Conservation (phyloP, 495 filamentous ascomycete species). For the Penicillium angulare region DNA sequence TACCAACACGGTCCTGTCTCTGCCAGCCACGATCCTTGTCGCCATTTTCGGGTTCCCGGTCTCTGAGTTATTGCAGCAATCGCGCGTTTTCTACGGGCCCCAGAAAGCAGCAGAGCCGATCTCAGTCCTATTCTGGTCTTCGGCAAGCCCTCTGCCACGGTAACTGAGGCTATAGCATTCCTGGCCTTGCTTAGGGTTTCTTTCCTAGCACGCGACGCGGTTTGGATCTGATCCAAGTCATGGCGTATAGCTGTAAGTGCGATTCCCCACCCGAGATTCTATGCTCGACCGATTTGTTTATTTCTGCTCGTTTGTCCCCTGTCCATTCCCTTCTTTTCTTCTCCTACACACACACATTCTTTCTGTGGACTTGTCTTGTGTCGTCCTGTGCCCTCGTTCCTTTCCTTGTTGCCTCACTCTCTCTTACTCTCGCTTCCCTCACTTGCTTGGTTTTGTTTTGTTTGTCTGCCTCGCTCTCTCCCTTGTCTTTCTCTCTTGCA, state of each 20-base stretch:
- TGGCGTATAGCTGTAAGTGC: conserved; percentile 44
- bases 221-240: conserved; percentile 32
- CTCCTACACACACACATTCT: conserved; percentile 22
- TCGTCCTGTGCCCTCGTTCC: conserved; percentile 12
- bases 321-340: conserved; percentile 20
- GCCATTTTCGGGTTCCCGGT: background rate
- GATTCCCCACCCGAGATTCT: conserved; percentile 31
- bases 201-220: conserved; percentile 48
- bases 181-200: conserved; percentile 43
- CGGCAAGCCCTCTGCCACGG: conserved; percentile 20
- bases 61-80: conserved; percentile 14
- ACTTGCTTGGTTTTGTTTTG: conserved; percentile 8
- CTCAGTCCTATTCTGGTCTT: conserved; percentile 19
- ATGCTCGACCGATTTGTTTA: conserved; percentile 43
- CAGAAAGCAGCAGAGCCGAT: conserved; percentile 10
- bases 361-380: conserved; percentile 13
- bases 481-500: conserved; percentile 4
- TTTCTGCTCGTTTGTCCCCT: conserved; percentile 34
- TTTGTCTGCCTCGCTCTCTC: conserved; percentile 8
- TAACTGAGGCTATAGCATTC: conserved; percentile 45
- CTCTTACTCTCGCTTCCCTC: conserved; percentile 13
- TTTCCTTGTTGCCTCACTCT: conserved; percentile 18
- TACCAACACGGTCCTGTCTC: conserved; percentile 1
- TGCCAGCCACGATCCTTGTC: conserved; percentile 8
- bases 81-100: too few species aligned